These are phyloP conservation scores for Lepidium didymum DNA, from an alignment of 345 rosid species.

Conservation along the genomic window DNA sequence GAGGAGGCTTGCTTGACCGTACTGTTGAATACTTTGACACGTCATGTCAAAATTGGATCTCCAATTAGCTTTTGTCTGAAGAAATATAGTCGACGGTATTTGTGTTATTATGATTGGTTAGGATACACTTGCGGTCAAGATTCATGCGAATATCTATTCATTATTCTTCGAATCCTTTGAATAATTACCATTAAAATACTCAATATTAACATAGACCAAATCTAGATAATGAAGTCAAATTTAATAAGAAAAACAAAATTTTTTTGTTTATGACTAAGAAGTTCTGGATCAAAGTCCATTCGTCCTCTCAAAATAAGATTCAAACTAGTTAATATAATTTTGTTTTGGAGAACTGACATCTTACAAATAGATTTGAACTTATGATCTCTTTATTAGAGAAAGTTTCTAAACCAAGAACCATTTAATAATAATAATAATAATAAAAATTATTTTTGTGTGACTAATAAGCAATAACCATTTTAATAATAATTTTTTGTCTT, in stretches of 20 bases:
- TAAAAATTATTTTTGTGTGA: background rate
- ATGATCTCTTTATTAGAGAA: too few species aligned
- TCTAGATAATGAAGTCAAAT: too few species aligned
- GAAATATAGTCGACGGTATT: background rate
- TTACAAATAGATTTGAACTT: too few species aligned
- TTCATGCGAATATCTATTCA: slow-evolving; percentile 8
- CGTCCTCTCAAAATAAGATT: too few species aligned
- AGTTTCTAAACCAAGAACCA: too few species aligned
- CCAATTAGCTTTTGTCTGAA: slow-evolving; percentile 8
- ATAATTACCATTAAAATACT: background rate
- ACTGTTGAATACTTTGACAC: slow-evolving; percentile 13
- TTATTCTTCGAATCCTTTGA: slow-evolving; percentile 14
- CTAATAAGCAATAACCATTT: background rate
- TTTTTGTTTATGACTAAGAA: too few species aligned
- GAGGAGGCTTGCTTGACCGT: slow-evolving; percentile 13
- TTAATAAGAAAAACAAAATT: too few species aligned
- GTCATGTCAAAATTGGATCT: slow-evolving; percentile 24
- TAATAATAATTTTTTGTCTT: background rate
- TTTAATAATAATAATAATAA: too few species aligned
- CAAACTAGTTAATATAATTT: too few species aligned
- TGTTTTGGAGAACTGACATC: too few species aligned
- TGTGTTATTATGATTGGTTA: slow-evolving; percentile 5
- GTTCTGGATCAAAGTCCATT: too few species aligned
- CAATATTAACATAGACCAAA: background rate
- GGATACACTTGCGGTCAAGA: slow-evolving; percentile 21